Base-by-base conservation (phyloP, 2,329 filamentous ascomycete species). In the Ophiostoma sp. region DNA sequence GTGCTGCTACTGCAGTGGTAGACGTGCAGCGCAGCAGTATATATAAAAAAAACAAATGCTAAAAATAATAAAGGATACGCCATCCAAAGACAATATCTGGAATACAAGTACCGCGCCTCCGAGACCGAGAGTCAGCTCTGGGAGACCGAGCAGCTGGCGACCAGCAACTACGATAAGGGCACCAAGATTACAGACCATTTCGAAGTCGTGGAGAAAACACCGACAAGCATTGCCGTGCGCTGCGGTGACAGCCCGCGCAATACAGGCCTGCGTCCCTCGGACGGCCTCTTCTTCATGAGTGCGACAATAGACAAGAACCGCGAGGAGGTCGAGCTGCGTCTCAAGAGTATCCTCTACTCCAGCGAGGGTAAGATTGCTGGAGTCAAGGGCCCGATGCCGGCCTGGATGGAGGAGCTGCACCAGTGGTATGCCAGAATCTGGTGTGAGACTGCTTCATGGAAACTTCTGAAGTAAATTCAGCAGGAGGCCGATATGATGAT, bases 151-250 rank as follows among this genome's bases (percentile, higher is more conserved):
- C 82, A 88, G 68, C 83, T 92, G 1, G 77, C 81, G 6, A 74
- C 78, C n/a, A 86, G 82, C 71, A 81, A 74, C 11, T 92, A 91
- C 76, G 84, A 87, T 27, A 81, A 84, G 54, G 89, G 89, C 44
- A 90, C 89, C 0, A 76, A 82, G 57, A 85, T 92, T 71, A 90
- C 87, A 3, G 88, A 92, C 76, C 89, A 92, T 77, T 92, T 92
- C 76, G 87, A 91, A 77, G 88, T 92, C 0, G 80, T 92, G 0
- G 85, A 88, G 69, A 89, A 89, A 79, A 88, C 85, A 0, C 80
- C 84, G 0, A 83, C 82, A 7, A 80, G 83, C 13, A 88, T 91
- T 71, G 82, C 87, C 0, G 83, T 91, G 31, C 86, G 89, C 31
- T 89, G 86, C 73, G 89, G 89, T 20, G 89, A 89, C 72, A 86